Conservation (phyloP, 768 basidiomycete genomes). For the Asterophora lycoperdoides region DNA sequence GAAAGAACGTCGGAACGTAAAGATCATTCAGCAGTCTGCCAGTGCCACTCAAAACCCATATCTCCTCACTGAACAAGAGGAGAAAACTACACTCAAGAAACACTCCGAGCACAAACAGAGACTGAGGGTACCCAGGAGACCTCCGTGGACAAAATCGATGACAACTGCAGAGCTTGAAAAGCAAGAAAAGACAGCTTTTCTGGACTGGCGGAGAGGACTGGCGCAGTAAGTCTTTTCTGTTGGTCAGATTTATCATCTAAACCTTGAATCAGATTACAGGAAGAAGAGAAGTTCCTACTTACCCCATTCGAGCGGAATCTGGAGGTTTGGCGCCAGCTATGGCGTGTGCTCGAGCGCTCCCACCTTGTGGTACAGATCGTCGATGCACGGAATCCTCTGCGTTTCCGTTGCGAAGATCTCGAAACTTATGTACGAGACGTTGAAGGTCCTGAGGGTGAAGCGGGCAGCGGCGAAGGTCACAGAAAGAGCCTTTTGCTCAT, state of each 20-base stretch:
- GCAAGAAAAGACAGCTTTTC: conserved; percentile 85
- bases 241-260: conserved; percentile 1
- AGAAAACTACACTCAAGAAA: conserved; percentile 65
- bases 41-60: conserved; percentile 72
- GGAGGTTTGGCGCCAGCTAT: conserved; percentile 98
- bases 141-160: conserved; percentile 83
- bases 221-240: conserved; percentile 64
- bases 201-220: conserved; percentile 89
- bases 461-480: conserved; percentile 68
- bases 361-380: conserved; percentile 95
- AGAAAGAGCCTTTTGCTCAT: conserved; percentile 80
- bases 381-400: conserved; percentile 91
- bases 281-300: conserved; percentile 80
- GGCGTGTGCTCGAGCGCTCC: conserved; percentile 94
- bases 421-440: conserved; percentile 83
- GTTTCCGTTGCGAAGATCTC: conserved; percentile 90
- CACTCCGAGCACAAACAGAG: conserved; percentile 71
- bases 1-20: conserved; percentile 74
- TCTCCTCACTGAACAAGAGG: conserved; percentile 79
- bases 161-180: conserved; percentile 75
- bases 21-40: conserved; percentile 62
- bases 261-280: conserved; percentile 64
- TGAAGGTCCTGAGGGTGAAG: conserved; percentile 77
- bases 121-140: conserved; percentile 84
- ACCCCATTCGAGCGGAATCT: conserved; percentile 97